phyloP scores from a whole-genome alignment of 2,329 filamentous ascomycete species.

The Neofusicoccum sp. region DNA sequence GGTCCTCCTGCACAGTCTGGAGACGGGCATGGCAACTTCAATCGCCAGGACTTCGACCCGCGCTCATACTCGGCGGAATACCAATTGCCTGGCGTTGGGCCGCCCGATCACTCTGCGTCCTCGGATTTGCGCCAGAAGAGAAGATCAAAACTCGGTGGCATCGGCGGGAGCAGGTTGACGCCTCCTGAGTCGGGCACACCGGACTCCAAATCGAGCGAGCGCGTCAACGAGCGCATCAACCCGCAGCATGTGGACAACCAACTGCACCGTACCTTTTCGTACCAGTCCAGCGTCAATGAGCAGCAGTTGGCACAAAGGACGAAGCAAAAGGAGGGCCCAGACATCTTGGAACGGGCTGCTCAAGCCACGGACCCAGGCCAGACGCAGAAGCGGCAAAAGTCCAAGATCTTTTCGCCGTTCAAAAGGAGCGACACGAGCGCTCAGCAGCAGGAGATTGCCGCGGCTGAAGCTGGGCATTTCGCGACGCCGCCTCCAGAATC shows the following conservation, averaged over 20 bases:
- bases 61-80: conserved; percentile 43
- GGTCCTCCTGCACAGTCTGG: neutral
- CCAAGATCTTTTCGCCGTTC: conserved; percentile 3
- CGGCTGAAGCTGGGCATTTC: neutral
- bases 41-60: conserved; percentile 25
- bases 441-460: neutral
- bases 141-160: conserved; percentile 39
- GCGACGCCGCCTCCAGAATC: neutral
- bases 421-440: neutral
- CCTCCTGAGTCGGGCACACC: neutral
- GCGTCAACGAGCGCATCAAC: conserved; percentile 20
- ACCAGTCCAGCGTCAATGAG: conserved; percentile 26
- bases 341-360: neutral
- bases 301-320: neutral
- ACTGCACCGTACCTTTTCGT: conserved; percentile 24
- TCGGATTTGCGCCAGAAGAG: conserved; percentile 1
- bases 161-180: conserved; percentile 19
- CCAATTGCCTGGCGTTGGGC: conserved; percentile 37
- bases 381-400: neutral
- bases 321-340: neutral
- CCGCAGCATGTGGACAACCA: conserved; percentile 18
- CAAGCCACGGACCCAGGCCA: neutral
- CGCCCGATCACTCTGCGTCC: conserved; percentile 22
- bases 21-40: neutral
- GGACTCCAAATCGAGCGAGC: conserved; percentile 24